Base-by-base conservation (phyloP, 2,329 filamentous ascomycete species). In the Epicoccum sorghinum region DNA sequence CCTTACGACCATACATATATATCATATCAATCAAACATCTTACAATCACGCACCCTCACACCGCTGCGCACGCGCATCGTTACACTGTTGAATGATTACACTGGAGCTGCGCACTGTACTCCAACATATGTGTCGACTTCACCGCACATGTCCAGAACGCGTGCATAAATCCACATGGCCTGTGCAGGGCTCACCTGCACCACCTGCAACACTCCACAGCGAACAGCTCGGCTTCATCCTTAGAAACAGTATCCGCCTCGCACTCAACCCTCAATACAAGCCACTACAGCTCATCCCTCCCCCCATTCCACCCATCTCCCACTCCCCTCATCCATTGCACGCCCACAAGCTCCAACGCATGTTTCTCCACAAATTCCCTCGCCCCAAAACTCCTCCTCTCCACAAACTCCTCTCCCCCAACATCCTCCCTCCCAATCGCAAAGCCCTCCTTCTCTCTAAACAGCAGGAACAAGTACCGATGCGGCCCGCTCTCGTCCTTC, bases 321-420 rank as follows among this genome's bases (percentile, higher is more conserved):
- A 68, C 71, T n/a, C 70, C 70, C 55, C 53, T 64, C 70, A 74
- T 73, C 70, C 70, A 74, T 57, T 72, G 69, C 44, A 72, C 60
- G 2, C 69, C 70, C 23, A 72, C 71, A 35, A 74, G 43, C 52
- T 66, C 61, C 55, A 73, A 54, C 2, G 67, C 68, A 47, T 60
- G 42, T 56, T 63, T 68, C 41, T 49, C 58, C 3, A 64, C 62
- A 48, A 62, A 65, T 30, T 69, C 59, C 41, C 57, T 57, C 2
- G 62, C 68, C 18, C 53, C 46, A 47, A 73, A 73, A 39, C 64
- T 65, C 43, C 70, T 64, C 6, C 70, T 40, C n/a, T 72, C 62
- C 27, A 72, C 71, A 55, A 74, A 74, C 43, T 74, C 71, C 23
- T 73, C 71, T 0, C 70, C 70, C 0, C 70, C 70, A 39, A 74